phyloP scores from a whole-genome alignment of 2,329 filamentous ascomycete genomes.

The Colletotrichum gigasporum region DNA sequence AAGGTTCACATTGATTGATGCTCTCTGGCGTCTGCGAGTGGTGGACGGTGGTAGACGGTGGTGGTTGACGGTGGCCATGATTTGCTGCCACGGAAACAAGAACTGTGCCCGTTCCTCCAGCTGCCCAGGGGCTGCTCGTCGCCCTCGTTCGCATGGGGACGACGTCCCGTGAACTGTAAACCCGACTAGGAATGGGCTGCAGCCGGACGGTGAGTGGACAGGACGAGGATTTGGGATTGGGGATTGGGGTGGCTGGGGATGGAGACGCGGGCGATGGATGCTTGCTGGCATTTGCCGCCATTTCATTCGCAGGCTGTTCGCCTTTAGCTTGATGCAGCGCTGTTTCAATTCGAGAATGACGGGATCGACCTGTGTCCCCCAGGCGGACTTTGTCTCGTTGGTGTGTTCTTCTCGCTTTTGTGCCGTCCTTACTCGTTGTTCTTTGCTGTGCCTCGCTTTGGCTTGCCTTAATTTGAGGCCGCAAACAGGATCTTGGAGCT shows the following conservation, averaged over 20 bases:
- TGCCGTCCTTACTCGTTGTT: background rate
- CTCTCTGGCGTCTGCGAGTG: conserved; percentile 12
- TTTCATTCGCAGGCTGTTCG: conserved; percentile 17
- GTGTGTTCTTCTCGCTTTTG: background rate
- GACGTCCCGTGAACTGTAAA: conserved; percentile 10
- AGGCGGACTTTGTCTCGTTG: conserved; percentile 12
- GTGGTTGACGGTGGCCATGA: background rate
- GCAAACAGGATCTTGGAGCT: conserved; percentile 10
- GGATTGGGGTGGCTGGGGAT: conserved; percentile 20
- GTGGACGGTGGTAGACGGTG: background rate
- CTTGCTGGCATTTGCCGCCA: conserved; percentile 4
- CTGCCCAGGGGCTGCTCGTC: background rate
- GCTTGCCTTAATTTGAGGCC: background rate
- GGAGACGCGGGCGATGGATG: conserved; percentile 12
- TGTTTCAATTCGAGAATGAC: conserved; percentile 25
- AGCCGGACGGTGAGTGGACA: conserved; percentile 24
- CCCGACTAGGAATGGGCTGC: conserved; percentile 16
- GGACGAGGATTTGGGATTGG: conserved; percentile 4
- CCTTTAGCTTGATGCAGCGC: conserved; percentile 15
- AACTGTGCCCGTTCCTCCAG: background rate
- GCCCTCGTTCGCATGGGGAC: conserved; percentile 15
- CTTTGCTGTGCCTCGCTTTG: background rate
- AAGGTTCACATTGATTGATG: conserved; percentile 15
- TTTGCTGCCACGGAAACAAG: conserved; percentile 14
- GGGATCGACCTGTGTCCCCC: conserved; percentile 14